Percentiles rank a stretch among this genome's conserved stretches.
Evolutionary conservation across 1,139 yeast genomes (phyloP).

Genomic region (Scheffersomyces stambukii): DNA sequence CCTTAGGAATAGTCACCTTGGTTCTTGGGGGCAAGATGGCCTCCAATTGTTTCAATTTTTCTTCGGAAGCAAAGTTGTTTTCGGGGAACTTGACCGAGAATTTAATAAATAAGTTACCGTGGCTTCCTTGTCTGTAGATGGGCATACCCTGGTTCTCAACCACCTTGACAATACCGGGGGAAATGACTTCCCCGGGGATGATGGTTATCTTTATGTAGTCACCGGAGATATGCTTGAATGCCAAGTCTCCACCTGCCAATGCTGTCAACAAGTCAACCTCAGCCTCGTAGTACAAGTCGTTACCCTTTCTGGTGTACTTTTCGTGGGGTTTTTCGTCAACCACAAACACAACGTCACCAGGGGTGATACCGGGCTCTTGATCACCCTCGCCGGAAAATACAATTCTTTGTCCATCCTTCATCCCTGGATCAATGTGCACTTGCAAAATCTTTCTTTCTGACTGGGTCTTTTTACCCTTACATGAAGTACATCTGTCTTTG

Average conservation of each 20-base stretch:
- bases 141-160: conserved; percentile 97
- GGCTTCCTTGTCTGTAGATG: conserved; percentile 68
- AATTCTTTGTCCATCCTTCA: conserved; percentile 91
- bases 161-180: conserved; percentile 80
- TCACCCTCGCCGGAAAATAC: conserved; percentile 96
- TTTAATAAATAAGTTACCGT: conserved; percentile 68
- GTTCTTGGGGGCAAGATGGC: conserved; percentile 64
- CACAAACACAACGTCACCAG: conserved; percentile 94
- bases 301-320: conserved; percentile 80
- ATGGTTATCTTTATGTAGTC: conserved; percentile 81
- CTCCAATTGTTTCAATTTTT: conserved; percentile 62
- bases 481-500: conserved; percentile 82
- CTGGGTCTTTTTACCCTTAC: conserved; percentile 86
- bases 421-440: conserved; percentile 95
- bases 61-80: conserved; percentile 60
- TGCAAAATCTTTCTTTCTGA: conserved; percentile 90
- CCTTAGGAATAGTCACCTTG: conserved; percentile 51
- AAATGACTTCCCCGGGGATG: conserved; percentile 87
- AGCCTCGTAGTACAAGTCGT: conserved; percentile 80
- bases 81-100: conserved; percentile 72
- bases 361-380: conserved; percentile 90
- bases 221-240: conserved; percentile 81
- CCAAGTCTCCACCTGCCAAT: conserved; percentile 90
- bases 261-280: conserved; percentile 92
- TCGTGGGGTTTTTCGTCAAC: conserved; percentile 86